Conservation (phyloP, 2,329 filamentous ascomycete genomes). For the Arthrobotrys sinensis region DNA sequence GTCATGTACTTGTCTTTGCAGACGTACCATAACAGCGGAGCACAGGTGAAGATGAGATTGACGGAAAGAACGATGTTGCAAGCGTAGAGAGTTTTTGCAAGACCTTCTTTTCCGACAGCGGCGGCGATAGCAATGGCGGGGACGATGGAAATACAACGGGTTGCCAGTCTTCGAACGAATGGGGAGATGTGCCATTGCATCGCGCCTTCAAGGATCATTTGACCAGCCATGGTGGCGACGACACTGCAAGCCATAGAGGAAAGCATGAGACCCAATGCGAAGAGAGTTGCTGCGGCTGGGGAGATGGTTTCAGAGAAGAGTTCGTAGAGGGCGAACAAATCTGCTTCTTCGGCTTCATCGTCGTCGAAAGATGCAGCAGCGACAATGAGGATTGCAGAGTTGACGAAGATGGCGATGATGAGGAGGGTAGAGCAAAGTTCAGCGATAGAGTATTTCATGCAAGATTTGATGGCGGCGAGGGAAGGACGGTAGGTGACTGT, state of each 20-base stretch:
- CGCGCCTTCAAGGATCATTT: constrained; percentile 65
- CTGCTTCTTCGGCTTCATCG: constrained; percentile 52
- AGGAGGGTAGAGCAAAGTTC: constrained; percentile 68
- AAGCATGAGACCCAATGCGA: constrained; percentile 62
- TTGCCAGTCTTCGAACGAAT: constrained; percentile 65
- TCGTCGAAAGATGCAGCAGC: constrained; percentile 63
- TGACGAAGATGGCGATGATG: constrained; percentile 69
- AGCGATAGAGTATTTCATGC: constrained; percentile 68
- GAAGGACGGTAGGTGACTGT: constrained; percentile 67
- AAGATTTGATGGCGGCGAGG: constrained; percentile 67
- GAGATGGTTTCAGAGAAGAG: constrained; percentile 61
- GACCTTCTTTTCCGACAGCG: constrained; percentile 65
- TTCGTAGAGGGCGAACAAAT: constrained; percentile 60
- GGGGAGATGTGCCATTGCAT: constrained; percentile 64
- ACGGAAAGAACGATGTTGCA: constrained; percentile 65
- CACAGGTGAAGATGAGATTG: constrained; percentile 65
- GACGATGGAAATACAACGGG: constrained; percentile 65
- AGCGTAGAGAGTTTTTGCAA: constrained; percentile 64
- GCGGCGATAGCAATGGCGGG: constrained; percentile 65
- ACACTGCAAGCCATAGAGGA: constrained; percentile 61
- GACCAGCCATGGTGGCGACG: constrained; percentile 62
- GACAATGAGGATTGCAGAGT: constrained; percentile 68
- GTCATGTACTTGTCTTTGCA: constrained; percentile 65
- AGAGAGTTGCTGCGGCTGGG: constrained; percentile 61
- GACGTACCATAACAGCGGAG: constrained; percentile 65